phyloP scores from a whole-genome alignment of 2,329 filamentous ascomycete species.

The Onygenales sp. region DNA sequence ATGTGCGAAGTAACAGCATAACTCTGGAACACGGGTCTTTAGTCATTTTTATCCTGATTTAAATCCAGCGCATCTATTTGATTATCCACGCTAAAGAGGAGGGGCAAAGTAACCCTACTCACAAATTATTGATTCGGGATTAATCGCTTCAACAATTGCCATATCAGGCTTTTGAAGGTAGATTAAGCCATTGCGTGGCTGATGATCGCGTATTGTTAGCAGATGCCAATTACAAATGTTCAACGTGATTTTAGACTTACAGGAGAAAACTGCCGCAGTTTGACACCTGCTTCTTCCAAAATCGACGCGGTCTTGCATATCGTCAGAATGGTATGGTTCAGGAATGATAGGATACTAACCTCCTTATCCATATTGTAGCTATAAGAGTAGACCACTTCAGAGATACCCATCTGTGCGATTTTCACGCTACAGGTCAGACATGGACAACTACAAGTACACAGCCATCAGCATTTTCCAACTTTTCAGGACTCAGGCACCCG shows the following conservation, averaged over 20 bases:
- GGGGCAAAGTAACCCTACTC: too few species aligned
- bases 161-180: slow-evolving; percentile 44
- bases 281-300: slow-evolving; percentile 73
- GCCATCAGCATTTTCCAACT: slow-evolving; percentile 5
- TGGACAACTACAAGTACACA: slow-evolving; percentile 52
- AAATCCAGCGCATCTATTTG: too few species aligned
- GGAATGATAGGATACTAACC: slow-evolving; percentile 22
- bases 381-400: slow-evolving; percentile 89
- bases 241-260: slow-evolving; percentile 42
- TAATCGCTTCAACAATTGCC: background rate
- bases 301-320: slow-evolving; percentile 58
- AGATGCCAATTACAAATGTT: slow-evolving; percentile 4
- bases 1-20: too few species aligned
- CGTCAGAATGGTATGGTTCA: slow-evolving; percentile 9
- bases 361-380: slow-evolving; percentile 89
- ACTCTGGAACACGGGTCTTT: too few species aligned
- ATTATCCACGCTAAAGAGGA: too few species aligned
- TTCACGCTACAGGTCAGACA: slow-evolving; percentile 98
- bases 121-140: background rate
- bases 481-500: background rate
- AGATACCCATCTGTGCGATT: slow-evolving; percentile 92
- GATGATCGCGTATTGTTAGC: slow-evolving; percentile 2
- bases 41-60: too few species aligned
- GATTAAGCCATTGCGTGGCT: slow-evolving; percentile 57
- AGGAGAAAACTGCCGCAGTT: slow-evolving; percentile 76